Base-by-base conservation (phyloP, 208 protist species). In the Acanthamoeba lenticulata region DNA sequence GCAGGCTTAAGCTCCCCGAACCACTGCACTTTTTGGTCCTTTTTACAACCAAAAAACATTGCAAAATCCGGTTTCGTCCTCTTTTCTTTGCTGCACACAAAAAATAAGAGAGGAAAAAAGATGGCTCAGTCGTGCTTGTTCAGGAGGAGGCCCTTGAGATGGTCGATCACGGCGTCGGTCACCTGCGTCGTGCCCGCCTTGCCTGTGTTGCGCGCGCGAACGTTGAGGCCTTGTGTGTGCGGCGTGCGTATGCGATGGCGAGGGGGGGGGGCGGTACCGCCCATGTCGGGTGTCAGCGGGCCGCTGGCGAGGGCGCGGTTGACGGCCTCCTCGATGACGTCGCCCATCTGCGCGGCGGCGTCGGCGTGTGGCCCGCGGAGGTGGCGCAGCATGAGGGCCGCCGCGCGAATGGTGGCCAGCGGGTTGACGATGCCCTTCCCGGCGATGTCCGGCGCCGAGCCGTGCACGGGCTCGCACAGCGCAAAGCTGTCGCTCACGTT, bases 391-490 rank as follows among this genome's bases (percentile, higher is more conserved):
- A 96, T 40, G n/a, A 95, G 52, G n/a, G 81, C 95, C 44, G 45
- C 90, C 27, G 77, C 57, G 19, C 94, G 94, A 47, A 96, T 94
- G 55, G 88, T 95, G 29, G 95, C 95, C 72, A 96, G 72, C 42
- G 95, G 95, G 81, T 96, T 96, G 27, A 93, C 95, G 40, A 90
- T 69, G 27, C 57, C 57, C 83, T 90, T 90, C 17, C 83, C 83
- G 34, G 83, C 83, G 34, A 90, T 62, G 93, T 96, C 95, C 34
- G 95, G 95, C 11, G 95, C 95, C 1, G 95, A 95, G 81, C 94
- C 94, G 86, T 95, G 95, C 0, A 96, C 94, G n/a, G 96, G 94
- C 85, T 97, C 96, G 57, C 96, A 97, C n/a, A 97, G 85, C 9
- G 95, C 95, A 40, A 94, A 90, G 45, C 95, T 89, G 45, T 94